Base-by-base conservation (phyloP, 371 early-diverging fungal species). In the Mortierella sp. region DNA sequence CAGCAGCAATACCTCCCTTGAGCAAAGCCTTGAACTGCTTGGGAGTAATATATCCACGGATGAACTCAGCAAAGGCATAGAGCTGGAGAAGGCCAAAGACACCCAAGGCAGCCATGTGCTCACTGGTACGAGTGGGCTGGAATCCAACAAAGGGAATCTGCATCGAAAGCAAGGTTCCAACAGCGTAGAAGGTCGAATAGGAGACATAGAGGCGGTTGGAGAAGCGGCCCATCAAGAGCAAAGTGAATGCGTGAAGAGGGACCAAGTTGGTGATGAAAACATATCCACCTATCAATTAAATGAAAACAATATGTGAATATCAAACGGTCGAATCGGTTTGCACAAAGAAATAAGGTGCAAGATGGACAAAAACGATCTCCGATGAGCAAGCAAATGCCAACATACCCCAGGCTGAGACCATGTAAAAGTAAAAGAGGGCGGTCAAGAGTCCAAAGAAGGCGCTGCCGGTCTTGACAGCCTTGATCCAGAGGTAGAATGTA, bases 141-240 rank as follows among this genome's bases (percentile, higher is more conserved):
- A 99, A 99, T 0, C 99, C 99, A 24, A 99, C 99, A 93, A 99
- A 99, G 21, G 99, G 99, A 79, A 99, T 96, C 84, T 98, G 97
- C 99, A 99, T 99, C 28, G 97, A 97, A 84, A 96, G 92, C 63
- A 99, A 88, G 3, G 99, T 99, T 50, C 99, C 99, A 48, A 99
- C 89, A 21, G 95, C 96, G 88, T 99, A 99, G 77, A 98, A 99
- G 8, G 98, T 97, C 28, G 97, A 98, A 89, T 99, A 99, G 2
- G 99, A 92, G 0, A 99, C 97, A 84, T 99, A 99, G 13, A 99
- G 89, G 34, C 97, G 95, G 78, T 91, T 95, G 38, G 97, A 96
- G 92, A 94, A 99, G 58, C 99, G 94, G 42, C 99, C 99, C 98
- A 99, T 99, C 73, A 96, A 87, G 86, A 99, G 91, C 77, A 99